Evolutionary conservation across 2,329 filamentous ascomycete genomes (phyloP).

Genomic region (Hypoxylon sp.): DNA sequence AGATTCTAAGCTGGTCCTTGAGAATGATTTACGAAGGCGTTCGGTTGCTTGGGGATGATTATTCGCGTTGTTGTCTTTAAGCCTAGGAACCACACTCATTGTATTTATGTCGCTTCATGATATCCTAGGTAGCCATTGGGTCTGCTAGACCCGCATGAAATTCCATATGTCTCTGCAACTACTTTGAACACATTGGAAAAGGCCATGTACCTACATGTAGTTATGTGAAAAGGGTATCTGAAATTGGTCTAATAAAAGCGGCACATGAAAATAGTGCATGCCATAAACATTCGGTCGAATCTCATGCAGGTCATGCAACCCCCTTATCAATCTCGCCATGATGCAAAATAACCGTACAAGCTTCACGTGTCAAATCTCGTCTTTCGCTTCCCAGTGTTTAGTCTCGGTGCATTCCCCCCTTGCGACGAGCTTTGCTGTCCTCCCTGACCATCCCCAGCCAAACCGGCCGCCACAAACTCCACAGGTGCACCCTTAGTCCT

Average conservation of each 20-base stretch:
- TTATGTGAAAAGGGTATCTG: conserved; percentile 34
- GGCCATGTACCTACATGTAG: background rate
- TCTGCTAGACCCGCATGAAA: conserved; percentile 13
- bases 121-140: conserved; percentile 28
- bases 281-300: background rate
- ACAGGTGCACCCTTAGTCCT: conserved; percentile 60
- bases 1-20: conserved; percentile 35
- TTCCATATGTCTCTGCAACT: conserved; percentile 34
- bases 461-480: conserved; percentile 62
- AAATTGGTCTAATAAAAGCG: conserved; percentile 22
- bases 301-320: background rate
- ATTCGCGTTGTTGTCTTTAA: conserved; percentile 14
- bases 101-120: conserved; percentile 22
- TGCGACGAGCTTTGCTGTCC: conserved; percentile 34
- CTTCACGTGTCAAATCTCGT: conserved; percentile 54
- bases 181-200: background rate
- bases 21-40: conserved; percentile 25
- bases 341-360: background rate
- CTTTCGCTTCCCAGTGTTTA: conserved; percentile 51
- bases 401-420: conserved; percentile 21
- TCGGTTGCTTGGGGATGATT: conserved; percentile 10
- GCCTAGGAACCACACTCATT: conserved; percentile 42
- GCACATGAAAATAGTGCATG: background rate
- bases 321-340: background rate
- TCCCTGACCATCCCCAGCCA: conserved; percentile 45